A percentile compares a stretch with the other conserved stretches of the same genome.
These are phyloP conservation scores for Sambucus nigra DNA, from an alignment of 129 eudicot species.

Conservation along the genomic window DNA sequence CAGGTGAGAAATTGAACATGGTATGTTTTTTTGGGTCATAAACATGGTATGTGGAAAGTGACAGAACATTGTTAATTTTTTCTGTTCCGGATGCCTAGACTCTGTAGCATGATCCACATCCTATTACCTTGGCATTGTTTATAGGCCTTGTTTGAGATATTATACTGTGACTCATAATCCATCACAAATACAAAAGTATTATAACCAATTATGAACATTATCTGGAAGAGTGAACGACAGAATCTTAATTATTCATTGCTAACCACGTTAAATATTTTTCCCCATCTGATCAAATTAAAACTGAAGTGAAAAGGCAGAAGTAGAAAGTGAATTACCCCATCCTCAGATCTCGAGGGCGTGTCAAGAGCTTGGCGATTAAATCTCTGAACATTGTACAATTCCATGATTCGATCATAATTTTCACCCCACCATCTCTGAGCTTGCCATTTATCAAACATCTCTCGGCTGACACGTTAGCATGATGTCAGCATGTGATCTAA, in stretches of 20 bases:
- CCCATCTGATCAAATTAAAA: too few relatives aligned
- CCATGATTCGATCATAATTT: conserved; percentile 85
- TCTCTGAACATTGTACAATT: conserved; percentile 85
- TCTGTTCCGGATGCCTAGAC: too few relatives aligned
- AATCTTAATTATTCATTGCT: neutral
- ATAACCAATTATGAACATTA: neutral
- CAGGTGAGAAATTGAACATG: too few relatives aligned
- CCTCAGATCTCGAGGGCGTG: conserved; percentile 83
- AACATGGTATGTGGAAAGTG: too few relatives aligned
- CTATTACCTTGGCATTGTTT: too few relatives aligned
- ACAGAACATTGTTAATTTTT: too few relatives aligned
- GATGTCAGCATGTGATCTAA: conserved; percentile 16
- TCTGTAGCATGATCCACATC: too few relatives aligned
- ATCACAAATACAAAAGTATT: too few relatives aligned
- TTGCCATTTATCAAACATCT: conserved; percentile 94
- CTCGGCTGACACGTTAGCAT: conserved; percentile 45
- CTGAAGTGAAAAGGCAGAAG: neutral
- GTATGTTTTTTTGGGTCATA: too few relatives aligned
- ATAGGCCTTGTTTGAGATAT: too few relatives aligned
- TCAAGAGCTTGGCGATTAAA: conserved; percentile 78
- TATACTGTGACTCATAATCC: too few relatives aligned
- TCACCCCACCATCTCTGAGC: conserved; percentile 99
- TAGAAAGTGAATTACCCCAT: conserved; percentile 50
- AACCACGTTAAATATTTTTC: too few relatives aligned
- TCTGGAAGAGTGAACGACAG: neutral